A percentile compares a stretch with the other conserved stretches of the same genome.
Evolutionary conservation across 1,139 yeast species (phyloP).

Genomic region (Yamadazyma dendronema): DNA sequence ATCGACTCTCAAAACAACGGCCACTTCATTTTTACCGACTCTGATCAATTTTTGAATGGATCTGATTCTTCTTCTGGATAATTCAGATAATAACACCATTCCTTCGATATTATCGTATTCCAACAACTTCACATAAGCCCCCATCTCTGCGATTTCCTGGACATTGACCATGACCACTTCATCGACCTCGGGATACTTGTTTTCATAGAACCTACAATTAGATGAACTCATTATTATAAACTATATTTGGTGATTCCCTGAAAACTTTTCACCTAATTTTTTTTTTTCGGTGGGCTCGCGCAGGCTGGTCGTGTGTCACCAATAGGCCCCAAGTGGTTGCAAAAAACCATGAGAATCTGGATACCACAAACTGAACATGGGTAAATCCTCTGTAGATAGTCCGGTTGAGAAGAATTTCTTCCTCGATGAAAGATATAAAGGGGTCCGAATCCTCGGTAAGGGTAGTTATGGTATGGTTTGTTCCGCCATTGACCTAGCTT

Average conservation of each 20-base stretch:
- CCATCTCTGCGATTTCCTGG: slow-evolving; percentile 98
- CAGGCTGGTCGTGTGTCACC: background rate
- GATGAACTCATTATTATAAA: slow-evolving; percentile 81
- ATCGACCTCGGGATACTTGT: slow-evolving; percentile 97
- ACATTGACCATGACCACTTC: slow-evolving; percentile 99
- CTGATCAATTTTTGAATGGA: slow-evolving; percentile 96
- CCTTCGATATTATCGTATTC: slow-evolving; percentile 99
- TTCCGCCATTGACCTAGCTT: slow-evolving; percentile 62
- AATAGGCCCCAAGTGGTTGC: slow-evolving; percentile 3
- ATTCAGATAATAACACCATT: slow-evolving; percentile 93
- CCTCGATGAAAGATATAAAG: slow-evolving; percentile 62
- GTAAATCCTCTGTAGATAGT: too few relatives aligned
- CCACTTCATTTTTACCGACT: slow-evolving; percentile 98
- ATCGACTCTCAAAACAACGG: slow-evolving; percentile 97
- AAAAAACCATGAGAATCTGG: background rate
- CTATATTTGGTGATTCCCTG: background rate
- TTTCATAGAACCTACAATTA: slow-evolving; percentile 94
- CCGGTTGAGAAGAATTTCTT: slow-evolving; percentile 40
- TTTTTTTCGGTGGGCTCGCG: background rate
- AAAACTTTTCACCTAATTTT: slow-evolving; percentile 6
- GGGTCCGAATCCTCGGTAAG: slow-evolving; percentile 68
- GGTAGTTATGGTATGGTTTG: slow-evolving; percentile 93
- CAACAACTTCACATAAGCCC: slow-evolving; percentile 90
- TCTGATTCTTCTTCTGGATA: slow-evolving; percentile 97
- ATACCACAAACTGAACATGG: too few relatives aligned